Evolutionary conservation across 1,139 yeast genomes (phyloP).

Genomic region (Pichia sp.): DNA sequence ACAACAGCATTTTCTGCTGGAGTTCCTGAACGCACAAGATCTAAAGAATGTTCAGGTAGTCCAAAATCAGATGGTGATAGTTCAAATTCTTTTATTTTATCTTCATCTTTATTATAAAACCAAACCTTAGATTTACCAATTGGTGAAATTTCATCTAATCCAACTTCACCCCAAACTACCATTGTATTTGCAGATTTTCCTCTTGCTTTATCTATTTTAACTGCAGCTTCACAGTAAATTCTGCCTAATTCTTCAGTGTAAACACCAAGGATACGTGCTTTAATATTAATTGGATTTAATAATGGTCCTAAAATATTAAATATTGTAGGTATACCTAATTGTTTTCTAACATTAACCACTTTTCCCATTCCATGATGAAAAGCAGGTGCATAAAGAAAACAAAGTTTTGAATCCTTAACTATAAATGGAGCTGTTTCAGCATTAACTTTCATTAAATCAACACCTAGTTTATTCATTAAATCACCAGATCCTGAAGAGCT

Average conservation of each 20-base stretch:
- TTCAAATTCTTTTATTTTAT: constrained; percentile 34
- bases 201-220: constrained; percentile 44
- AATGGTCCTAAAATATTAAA: constrained; percentile 92
- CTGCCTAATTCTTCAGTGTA: constrained; percentile 73
- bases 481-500: constrained; percentile 94
- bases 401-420: constrained; percentile 50
- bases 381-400: constrained; percentile 87
- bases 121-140: constrained; percentile 76
- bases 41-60: constrained; percentile 63
- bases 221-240: constrained; percentile 78
- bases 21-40: constrained; percentile 72
- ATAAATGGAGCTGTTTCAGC: constrained; percentile 59
- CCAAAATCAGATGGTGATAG: constrained; percentile 72
- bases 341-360: constrained; percentile 70
- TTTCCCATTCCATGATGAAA: constrained; percentile 91
- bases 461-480: constrained; percentile 67
- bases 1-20: constrained; percentile 75
- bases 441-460: constrained; percentile 65
- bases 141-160: constrained; percentile 90
- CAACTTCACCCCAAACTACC: constrained; percentile 89
- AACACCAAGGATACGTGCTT: constrained; percentile 83
- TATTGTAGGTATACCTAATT: constrained; percentile 83
- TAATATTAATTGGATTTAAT: constrained; percentile 81
- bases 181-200: constrained; percentile 48
- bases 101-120: constrained; percentile 52